These are phyloP conservation scores for Vigna unguiculata DNA, from an alignment of 306 rosid species.

Conservation along the genomic window DNA sequence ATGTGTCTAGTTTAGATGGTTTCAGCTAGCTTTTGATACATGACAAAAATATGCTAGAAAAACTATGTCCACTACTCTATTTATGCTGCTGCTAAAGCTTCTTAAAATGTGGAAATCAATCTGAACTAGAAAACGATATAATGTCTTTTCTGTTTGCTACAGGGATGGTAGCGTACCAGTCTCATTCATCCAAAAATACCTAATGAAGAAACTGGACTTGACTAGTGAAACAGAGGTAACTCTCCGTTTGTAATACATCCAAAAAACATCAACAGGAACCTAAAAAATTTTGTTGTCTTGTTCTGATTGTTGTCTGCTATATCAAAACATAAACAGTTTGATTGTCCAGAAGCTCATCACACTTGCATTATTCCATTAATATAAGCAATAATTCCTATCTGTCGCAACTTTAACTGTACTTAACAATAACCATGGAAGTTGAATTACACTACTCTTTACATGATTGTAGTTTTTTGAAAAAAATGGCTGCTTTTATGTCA, in stretches of 20 bases:
- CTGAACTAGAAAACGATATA: conserved; percentile 27
- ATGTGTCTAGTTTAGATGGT: conserved; percentile 26
- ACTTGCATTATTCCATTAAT: conserved; percentile 11
- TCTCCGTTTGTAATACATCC: background rate
- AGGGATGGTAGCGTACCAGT: conserved; percentile 90
- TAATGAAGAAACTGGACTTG: conserved; percentile 80
- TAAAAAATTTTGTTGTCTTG: conserved; percentile 2
- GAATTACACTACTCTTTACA: background rate
- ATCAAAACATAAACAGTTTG: conserved; percentile 4
- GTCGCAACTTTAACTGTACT: background rate
- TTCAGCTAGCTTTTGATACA: background rate
- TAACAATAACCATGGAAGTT: background rate
- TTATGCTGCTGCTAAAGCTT: conserved; percentile 20
- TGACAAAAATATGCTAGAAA: conserved; percentile 22
- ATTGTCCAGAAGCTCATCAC: conserved; percentile 18
- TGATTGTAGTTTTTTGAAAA: background rate
- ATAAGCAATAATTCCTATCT: background rate
- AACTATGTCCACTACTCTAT: conserved; percentile 27
- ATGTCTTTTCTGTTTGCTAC: conserved; percentile 42
- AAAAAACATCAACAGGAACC: conserved; percentile 13
- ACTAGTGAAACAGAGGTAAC: conserved; percentile 79
- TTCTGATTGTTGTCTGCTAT: conserved; percentile 17
- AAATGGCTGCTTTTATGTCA: background rate
- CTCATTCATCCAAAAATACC: conserved; percentile 78
- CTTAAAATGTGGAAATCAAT: conserved; percentile 33